Percentiles rank a stretch among this genome's conserved stretches.
phyloP scores from a whole-genome alignment of 257 asterid genomes.

The Leonotis leonurus region DNA sequence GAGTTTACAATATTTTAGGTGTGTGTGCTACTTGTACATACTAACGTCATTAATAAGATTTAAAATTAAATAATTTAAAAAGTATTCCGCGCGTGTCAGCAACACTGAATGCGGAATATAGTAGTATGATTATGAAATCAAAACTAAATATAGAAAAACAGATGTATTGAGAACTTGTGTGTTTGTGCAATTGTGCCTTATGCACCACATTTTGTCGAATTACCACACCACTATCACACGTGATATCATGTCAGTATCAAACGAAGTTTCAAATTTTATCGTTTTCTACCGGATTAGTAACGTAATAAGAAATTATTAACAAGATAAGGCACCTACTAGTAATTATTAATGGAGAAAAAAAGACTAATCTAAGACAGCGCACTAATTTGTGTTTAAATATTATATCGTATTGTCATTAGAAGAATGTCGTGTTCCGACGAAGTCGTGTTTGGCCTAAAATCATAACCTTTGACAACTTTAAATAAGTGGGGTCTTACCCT shows the following conservation, averaged over 20 bases:
- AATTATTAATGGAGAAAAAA: not conserved
- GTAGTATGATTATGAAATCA: not conserved
- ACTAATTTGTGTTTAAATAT: slow-evolving; percentile 6
- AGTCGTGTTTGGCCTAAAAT: slow-evolving; percentile 18
- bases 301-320: slow-evolving; percentile 8
- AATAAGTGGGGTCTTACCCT: slow-evolving; percentile 14
- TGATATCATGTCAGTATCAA: not conserved
- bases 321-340: slow-evolving; percentile 3
- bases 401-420: not conserved
- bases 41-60: too few species aligned
- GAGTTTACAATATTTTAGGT: too few species aligned
- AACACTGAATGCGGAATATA: too few species aligned
- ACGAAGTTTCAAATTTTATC: slow-evolving; percentile 5
- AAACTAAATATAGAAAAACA: not conserved
- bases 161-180: not conserved
- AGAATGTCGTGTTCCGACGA: slow-evolving; percentile 8
- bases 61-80: too few species aligned
- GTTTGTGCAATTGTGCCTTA: not conserved
- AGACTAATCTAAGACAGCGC: not conserved
- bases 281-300: not conserved
- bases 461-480: slow-evolving; percentile 9
- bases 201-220: not conserved
- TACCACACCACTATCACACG: not conserved
- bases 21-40: too few species aligned
- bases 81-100: too few species aligned